These are phyloP conservation scores for Rhodotorula toruloides DNA, from an alignment of 768 basidiomycete genomes.

Conservation along the genomic window DNA sequence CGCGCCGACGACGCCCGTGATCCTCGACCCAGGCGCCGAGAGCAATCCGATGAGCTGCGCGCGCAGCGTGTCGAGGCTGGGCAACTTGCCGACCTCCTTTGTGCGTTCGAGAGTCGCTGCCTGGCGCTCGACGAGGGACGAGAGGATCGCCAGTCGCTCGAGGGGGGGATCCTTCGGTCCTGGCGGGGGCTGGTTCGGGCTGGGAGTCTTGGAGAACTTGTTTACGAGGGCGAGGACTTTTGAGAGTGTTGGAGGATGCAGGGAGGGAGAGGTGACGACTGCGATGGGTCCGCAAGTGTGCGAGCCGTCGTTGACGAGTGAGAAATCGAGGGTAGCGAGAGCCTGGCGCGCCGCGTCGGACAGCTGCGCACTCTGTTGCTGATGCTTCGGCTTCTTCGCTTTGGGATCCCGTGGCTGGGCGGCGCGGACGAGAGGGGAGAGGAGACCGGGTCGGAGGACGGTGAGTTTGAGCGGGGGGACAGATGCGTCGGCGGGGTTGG, in stretches of 20 bases:
- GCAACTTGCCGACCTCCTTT: constrained; percentile 62
- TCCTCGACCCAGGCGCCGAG: constrained; percentile 65
- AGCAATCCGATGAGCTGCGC: constrained; percentile 81
- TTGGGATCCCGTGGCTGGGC: background rate
- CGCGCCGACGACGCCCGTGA: constrained; percentile 61
- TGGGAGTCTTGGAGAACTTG: constrained; percentile 46
- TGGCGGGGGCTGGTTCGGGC: constrained; percentile 11
- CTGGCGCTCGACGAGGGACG: constrained; percentile 73
- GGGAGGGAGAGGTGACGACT: constrained; percentile 59
- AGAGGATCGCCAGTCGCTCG: constrained; percentile 58
- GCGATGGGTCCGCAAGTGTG: constrained; percentile 62
- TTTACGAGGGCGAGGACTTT: constrained; percentile 64
- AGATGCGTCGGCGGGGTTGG: constrained; percentile 44
- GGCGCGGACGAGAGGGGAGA: constrained; percentile 61
- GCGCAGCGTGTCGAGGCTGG: constrained; percentile 67
- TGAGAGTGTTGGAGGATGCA: constrained; percentile 68
- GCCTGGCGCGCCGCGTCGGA: constrained; percentile 60
- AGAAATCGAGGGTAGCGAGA: constrained; percentile 52
- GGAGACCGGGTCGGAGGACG: constrained; percentile 69
- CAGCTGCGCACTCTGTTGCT: no score
- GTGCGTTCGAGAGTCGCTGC: constrained; percentile 59
- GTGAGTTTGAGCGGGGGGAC: constrained; percentile 57
- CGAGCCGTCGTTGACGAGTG: constrained; percentile 53
- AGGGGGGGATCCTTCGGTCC: constrained; percentile 47
- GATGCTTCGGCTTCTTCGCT: no score